A percentile compares a stretch with the other conserved stretches of the same genome.
Conservation (phyloP, 192 early-diverging fungal genomes). For the Backusella parvicylindrica region DNA sequence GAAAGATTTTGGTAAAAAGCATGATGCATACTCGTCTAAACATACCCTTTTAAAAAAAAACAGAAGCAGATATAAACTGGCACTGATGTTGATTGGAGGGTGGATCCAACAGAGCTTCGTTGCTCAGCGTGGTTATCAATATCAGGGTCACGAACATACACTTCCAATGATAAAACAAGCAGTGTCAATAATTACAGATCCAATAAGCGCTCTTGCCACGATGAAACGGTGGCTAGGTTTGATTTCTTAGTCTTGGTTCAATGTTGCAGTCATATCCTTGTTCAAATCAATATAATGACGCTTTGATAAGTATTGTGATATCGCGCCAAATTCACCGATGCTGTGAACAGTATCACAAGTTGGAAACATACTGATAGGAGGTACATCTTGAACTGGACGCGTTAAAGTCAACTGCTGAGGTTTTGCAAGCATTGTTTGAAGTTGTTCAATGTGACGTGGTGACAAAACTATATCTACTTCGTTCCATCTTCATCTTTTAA, state of each 20-base stretch:
- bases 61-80: no score
- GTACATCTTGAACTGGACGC: not conserved
- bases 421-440: constrained; percentile 2
- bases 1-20: not conserved
- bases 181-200: constrained; percentile 5
- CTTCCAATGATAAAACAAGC: not conserved
- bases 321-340: constrained; percentile 4
- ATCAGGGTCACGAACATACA: not conserved
- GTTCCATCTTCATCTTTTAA: constrained; percentile 4
- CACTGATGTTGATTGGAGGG: not conserved
- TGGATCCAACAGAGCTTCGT: not conserved
- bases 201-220: not conserved
- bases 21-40: no score
- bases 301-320: constrained; percentile 6
- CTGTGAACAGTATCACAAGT: not conserved
- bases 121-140: not conserved
- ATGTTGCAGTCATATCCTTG: constrained; percentile 2
- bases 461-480: not conserved
- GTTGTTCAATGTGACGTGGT: constrained; percentile 2
- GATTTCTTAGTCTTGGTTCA: constrained; percentile 4
- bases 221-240: constrained; percentile 5
- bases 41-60: no score
- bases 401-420: not conserved
- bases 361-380: not conserved
- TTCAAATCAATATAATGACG: constrained; percentile 1